Evolutionary conservation across 225 moss, liverwort and hornwort species (phyloP).

Genomic region (Pseudisothecium myosuroides): DNA sequence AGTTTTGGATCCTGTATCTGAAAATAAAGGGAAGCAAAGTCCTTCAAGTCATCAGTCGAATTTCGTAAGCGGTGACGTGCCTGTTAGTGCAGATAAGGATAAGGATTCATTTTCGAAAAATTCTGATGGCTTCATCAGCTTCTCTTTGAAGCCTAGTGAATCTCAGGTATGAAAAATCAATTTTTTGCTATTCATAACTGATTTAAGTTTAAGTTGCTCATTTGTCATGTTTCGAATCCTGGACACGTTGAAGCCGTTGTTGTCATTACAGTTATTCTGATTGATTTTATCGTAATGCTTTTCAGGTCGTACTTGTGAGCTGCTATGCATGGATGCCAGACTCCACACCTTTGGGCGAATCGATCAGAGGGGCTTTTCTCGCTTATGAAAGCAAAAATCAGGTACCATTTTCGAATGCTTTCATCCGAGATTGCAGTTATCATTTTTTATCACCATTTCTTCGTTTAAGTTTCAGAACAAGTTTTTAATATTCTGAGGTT

Average conservation of each 20-base stretch:
- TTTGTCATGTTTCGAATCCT: not conserved
- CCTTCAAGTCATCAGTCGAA: not conserved
- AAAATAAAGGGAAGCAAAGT: conserved; percentile 11
- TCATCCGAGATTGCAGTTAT: not conserved
- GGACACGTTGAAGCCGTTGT: not conserved
- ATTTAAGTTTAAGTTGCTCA: not conserved
- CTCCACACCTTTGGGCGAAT: conserved; percentile 36
- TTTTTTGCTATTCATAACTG: not conserved
- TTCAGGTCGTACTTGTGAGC: conserved; percentile 66
- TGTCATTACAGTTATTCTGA: not conserved
- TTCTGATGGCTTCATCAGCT: conserved; percentile 65
- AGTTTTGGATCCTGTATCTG: conserved; percentile 13
- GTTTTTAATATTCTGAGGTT: not conserved
- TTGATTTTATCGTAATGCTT: not conserved
- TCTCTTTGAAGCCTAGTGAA: conserved; percentile 67
- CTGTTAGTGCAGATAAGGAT: conserved; percentile 8
- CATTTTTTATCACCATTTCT: not conserved
- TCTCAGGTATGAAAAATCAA: conserved; percentile 41
- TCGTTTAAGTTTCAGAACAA: not conserved
- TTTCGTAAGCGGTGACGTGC: conserved; percentile 9
- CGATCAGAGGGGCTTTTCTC: conserved; percentile 50
- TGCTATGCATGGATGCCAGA: conserved; percentile 44
- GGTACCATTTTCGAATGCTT: conserved; percentile 17
- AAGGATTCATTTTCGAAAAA: conserved; percentile 33
- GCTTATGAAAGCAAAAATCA: conserved; percentile 91